Conservation (phyloP, 371 early-diverging fungal genomes). For the Mucor indicus region DNA sequence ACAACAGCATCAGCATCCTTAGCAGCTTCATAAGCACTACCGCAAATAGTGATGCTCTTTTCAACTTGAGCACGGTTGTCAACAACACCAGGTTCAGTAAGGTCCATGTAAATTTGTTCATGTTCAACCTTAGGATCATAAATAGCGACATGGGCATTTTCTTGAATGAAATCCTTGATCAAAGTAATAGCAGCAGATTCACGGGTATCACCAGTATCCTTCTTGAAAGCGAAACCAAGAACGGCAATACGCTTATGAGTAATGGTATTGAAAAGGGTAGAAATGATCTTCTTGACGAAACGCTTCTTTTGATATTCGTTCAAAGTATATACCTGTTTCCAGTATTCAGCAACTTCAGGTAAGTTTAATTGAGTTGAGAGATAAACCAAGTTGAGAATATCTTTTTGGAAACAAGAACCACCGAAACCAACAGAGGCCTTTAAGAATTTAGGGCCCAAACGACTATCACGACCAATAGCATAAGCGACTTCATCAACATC, state of each 20-base stretch:
- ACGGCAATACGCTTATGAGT: constrained; percentile 82
- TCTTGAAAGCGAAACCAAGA: constrained; percentile 95
- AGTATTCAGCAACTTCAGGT: constrained; percentile 92
- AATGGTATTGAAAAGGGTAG: constrained; percentile 80
- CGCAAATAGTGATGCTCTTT: constrained; percentile 62
- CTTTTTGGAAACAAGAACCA: constrained; percentile 96
- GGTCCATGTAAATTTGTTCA: constrained; percentile 79
- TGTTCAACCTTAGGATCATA: constrained; percentile 91
- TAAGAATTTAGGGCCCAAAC: constrained; percentile 91
- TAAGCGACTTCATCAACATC: constrained; percentile 93
- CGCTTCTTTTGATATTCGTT: constrained; percentile 93
- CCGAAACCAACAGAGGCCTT: constrained; percentile 94
- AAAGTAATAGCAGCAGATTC: constrained; percentile 91
- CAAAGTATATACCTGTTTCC: constrained; percentile 88
- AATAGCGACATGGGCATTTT: constrained; percentile 76
- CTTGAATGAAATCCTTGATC: constrained; percentile 77
- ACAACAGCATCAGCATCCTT: constrained; percentile 78
- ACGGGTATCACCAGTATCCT: constrained; percentile 94
- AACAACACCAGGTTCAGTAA: constrained; percentile 70
- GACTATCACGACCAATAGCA: constrained; percentile 85
- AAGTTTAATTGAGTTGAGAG: constrained; percentile 80
- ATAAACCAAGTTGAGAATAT: constrained; percentile 91
- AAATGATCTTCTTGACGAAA: constrained; percentile 72
- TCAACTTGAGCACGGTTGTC: constrained; percentile 61
- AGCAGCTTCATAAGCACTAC: constrained; percentile 66